Evolutionary conservation across 306 rosid species (phyloP).

Genomic region (Dalbergia cochinchinensis): DNA sequence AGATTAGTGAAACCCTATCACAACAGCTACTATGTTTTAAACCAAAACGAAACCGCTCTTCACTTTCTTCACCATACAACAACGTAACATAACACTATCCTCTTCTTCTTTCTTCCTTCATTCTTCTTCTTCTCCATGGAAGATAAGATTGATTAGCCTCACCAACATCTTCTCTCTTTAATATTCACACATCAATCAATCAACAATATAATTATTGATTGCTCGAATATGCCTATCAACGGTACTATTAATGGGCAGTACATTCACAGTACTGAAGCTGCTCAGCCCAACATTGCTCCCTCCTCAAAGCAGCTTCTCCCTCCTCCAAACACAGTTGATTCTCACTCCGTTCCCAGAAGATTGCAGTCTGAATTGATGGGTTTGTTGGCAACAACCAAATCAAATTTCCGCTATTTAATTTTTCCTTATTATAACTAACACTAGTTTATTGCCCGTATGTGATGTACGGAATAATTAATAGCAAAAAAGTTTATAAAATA

Average conservation of each 20-base stretch:
- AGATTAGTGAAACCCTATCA: too few relatives aligned
- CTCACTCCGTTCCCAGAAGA: conserved; percentile 92
- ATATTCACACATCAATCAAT: not conserved
- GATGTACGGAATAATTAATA: not conserved
- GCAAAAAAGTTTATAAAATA: too few relatives aligned
- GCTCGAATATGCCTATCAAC: conserved; percentile 57
- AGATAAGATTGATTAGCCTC: too few relatives aligned
- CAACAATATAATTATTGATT: not conserved
- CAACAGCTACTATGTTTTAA: too few relatives aligned
- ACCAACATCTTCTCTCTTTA: too few relatives aligned
- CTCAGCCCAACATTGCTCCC: conserved; percentile 52
- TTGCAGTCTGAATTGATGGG: conserved; percentile 82
- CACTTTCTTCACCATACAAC: too few relatives aligned
- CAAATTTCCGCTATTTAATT: not conserved
- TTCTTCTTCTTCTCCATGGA: not conserved
- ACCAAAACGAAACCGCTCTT: too few relatives aligned
- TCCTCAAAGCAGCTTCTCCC: conserved; percentile 58
- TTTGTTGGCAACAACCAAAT: conserved; percentile 63
- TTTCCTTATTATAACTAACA: not conserved
- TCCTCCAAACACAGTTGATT: conserved; percentile 70
- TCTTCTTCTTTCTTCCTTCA: too few relatives aligned
- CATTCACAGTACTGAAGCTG: conserved; percentile 41
- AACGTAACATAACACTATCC: too few relatives aligned
- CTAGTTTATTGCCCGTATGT: too few relatives aligned
- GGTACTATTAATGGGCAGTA: conserved; percentile 55